These are phyloP conservation scores for Gloeophyllum trabeum DNA, from an alignment of 768 basidiomycete genomes.

Conservation along the genomic window DNA sequence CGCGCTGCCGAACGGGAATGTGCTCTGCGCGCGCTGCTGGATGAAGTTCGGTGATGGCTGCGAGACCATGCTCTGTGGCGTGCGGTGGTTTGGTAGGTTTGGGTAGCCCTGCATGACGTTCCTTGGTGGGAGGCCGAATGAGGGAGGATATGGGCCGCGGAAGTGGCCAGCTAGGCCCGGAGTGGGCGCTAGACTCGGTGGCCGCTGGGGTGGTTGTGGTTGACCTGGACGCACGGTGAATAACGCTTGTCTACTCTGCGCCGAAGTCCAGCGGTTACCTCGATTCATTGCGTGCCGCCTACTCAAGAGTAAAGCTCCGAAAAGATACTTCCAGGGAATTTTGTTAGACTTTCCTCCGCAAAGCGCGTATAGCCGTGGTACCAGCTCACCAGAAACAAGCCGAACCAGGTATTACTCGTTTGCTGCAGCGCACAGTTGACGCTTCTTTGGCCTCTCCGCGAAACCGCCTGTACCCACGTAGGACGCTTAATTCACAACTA, in stretches of 20 bases:
- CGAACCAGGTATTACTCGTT: background rate
- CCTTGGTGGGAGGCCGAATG: conserved; percentile 53
- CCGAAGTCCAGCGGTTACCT: conserved; percentile 13
- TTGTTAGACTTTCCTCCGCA: background rate
- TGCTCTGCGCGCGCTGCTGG: conserved; percentile 47
- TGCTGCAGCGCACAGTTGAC: conserved; percentile 3
- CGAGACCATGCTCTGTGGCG: conserved; percentile 43
- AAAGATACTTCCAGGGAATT: background rate
- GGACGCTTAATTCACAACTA: no score
- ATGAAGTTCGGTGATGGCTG: conserved; percentile 55
- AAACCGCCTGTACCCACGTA: no score
- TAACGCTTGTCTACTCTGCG: background rate
- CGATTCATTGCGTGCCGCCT: conserved; percentile 17
- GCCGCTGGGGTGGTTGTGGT: conserved; percentile 79
- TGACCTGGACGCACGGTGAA: conserved; percentile 7
- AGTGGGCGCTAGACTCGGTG: conserved; percentile 61
- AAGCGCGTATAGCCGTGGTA: background rate
- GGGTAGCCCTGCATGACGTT: conserved; percentile 45
- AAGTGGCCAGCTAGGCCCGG: conserved; percentile 49
- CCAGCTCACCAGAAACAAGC: no score
- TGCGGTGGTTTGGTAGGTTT: conserved; percentile 50
- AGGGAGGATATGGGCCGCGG: conserved; percentile 34
- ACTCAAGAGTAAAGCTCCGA: background rate
- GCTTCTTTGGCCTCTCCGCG: conserved; percentile 1
- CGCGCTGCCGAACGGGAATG: conserved; percentile 53